phyloP scores from a whole-genome alignment of 805 yeast species.

The Sugiyamaella valdiviana region DNA sequence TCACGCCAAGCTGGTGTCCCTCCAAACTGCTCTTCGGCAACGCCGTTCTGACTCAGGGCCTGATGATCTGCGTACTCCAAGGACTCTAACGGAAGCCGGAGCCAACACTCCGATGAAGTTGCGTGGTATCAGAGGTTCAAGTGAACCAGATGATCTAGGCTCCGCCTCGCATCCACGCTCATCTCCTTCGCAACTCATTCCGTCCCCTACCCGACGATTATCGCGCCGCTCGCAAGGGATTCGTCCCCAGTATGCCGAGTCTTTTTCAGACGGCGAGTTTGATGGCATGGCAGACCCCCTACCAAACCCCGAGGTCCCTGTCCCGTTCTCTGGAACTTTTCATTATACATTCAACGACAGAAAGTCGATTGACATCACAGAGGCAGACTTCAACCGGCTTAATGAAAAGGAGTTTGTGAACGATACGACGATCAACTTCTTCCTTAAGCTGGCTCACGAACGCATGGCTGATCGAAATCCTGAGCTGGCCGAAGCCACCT shows the following conservation, averaged over 20 bases:
- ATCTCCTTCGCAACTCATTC: too few relatives aligned
- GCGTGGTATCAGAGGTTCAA: too few relatives aligned
- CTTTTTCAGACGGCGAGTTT: background rate
- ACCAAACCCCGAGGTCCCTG: background rate
- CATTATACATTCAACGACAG: constrained; percentile 42
- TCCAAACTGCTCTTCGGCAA: too few relatives aligned
- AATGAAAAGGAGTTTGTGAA: constrained; percentile 82
- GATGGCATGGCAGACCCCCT: background rate
- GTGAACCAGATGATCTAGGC: too few relatives aligned
- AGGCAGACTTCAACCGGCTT: constrained; percentile 71
- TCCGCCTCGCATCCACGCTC: too few relatives aligned
- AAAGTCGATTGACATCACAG: constrained; percentile 49
- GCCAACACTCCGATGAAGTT: too few relatives aligned
- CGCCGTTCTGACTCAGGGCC: too few relatives aligned
- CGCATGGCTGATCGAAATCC: constrained; percentile 29
- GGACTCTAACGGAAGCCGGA: too few relatives aligned
- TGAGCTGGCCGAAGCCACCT: constrained; percentile 36
- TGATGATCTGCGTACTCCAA: too few relatives aligned
- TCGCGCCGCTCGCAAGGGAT: too few relatives aligned
- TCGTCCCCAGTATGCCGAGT: background rate
- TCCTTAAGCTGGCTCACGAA: constrained; percentile 38
- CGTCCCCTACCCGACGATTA: too few relatives aligned
- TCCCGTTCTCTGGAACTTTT: constrained; percentile 1
- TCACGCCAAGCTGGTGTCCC: too few relatives aligned
- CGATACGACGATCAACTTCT: constrained; percentile 83